These are phyloP conservation scores for Dothiorella sarmentorum DNA, from an alignment of 2,329 filamentous ascomycete species.

Conservation along the genomic window DNA sequence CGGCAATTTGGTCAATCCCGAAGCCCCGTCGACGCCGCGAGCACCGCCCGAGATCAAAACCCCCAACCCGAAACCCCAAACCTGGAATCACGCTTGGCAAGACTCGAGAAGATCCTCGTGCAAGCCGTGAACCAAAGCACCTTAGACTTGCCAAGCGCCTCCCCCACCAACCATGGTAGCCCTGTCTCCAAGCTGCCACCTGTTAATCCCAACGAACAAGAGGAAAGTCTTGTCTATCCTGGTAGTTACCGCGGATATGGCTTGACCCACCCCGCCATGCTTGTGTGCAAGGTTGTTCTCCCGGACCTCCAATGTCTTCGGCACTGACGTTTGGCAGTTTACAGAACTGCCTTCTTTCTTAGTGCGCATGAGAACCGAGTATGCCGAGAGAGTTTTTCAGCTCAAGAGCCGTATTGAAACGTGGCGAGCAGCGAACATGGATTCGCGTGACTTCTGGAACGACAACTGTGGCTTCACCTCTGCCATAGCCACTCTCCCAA, in stretches of 20 bases:
- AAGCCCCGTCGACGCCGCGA: background rate
- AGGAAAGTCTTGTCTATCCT: background rate
- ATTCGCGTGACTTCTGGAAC: constrained; percentile 1
- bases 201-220: background rate
- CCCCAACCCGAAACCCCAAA: background rate
- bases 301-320: background rate
- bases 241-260: constrained; percentile 7
- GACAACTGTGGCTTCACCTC: background rate
- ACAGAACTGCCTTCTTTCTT: constrained; percentile 5
- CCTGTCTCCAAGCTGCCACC: background rate
- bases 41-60: background rate
- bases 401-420: background rate
- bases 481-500: background rate
- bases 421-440: constrained; percentile 2
- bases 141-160: background rate
- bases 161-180: background rate
- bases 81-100: background rate
- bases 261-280: constrained; percentile 4
- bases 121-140: background rate
- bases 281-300: background rate
- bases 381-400: background rate
- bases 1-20: constrained; percentile 6
- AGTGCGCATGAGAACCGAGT: background rate
- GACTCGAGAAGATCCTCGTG: constrained; percentile 9
- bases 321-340: background rate